phyloP scores from a whole-genome alignment of 495 filamentous ascomycete species.

The Neurospora sp. region DNA sequence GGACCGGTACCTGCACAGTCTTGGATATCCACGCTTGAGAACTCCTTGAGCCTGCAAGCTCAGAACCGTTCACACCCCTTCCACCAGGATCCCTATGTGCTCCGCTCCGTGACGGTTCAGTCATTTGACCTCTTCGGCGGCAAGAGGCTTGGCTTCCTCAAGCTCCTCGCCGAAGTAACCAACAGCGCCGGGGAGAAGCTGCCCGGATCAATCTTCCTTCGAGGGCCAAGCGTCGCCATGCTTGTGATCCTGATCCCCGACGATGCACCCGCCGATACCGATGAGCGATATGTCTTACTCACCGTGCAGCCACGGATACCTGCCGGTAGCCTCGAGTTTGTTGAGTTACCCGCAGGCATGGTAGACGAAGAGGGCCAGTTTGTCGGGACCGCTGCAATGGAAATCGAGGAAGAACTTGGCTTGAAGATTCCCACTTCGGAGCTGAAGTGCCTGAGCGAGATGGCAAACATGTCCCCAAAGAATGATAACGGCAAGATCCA shows the following conservation, averaged over 20 bases:
- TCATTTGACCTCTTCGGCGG: slow-evolving; percentile 61
- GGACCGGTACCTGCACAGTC: slow-evolving; percentile 18
- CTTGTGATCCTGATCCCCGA: slow-evolving; percentile 68
- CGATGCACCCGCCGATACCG: slow-evolving; percentile 36
- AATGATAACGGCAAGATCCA: slow-evolving; percentile 17
- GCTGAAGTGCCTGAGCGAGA: slow-evolving; percentile 47
- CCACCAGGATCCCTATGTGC: slow-evolving; percentile 55
- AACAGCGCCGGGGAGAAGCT: slow-evolving; percentile 56
- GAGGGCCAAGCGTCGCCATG: slow-evolving; percentile 76
- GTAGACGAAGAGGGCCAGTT: slow-evolving; percentile 71
- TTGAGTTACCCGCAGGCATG: slow-evolving; percentile 86
- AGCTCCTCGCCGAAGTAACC: slow-evolving; percentile 55
- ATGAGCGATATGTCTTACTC: slow-evolving; percentile 61
- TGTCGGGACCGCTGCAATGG: slow-evolving; percentile 64
- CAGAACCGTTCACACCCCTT: slow-evolving; percentile 53
- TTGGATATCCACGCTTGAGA: slow-evolving; percentile 61
- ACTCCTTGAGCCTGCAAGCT: slow-evolving; percentile 54
- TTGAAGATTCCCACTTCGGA: slow-evolving; percentile 37
- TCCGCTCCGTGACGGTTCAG: slow-evolving; percentile 63
- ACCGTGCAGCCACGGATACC: slow-evolving; percentile 79
- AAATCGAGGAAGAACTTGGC: slow-evolving; percentile 76
- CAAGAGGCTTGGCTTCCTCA: slow-evolving; percentile 65
- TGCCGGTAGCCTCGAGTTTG: slow-evolving; percentile 62
- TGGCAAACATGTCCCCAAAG: slow-evolving; percentile 35
- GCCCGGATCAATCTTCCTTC: slow-evolving; percentile 69